Base-by-base conservation (phyloP, 441 rosid genomes). In the Capsella rubella region DNA sequence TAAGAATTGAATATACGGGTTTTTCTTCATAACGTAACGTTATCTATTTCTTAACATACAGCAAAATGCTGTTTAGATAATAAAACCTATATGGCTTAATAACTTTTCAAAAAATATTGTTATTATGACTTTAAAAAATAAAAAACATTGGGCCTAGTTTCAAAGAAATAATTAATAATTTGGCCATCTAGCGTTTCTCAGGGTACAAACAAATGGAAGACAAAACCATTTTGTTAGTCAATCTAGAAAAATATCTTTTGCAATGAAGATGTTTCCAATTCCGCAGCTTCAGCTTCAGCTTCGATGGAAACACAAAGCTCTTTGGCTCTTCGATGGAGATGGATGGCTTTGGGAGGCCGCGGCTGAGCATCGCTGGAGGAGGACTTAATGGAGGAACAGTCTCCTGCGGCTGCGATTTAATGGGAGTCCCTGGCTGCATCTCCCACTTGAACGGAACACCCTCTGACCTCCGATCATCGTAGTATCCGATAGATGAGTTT, bases 371-470 rank as follows among this genome's bases (percentile, higher is more conserved):
- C 0, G 95, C 95, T 0, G 96, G 97, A 1, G 98, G 92, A 14
- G 91, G 96, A 70, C 86, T 83, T 14, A 84, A 70, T 0, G 89
- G 93, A 1, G 85, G 88, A 40, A 83, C 42, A 15, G 28, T 69
- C 7, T 75, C 84, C 57, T 67, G 63, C 57, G 72, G 51, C 0
- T 84, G 88, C 1, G 80, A 80, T 43, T 80, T 64, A 66, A 83
- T 86, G 1, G 93, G 88, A 12, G 85, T 90, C 62, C 95, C 96
- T 1, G 95, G 96, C 75, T 80, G 85, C 87, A 69, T 78, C 69
- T 92, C 93, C 97, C 97, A 92, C 8, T 83, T 40, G 72, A 92
- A 90, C 3, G 95, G 96, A 32, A 89, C 79, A 11, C 96, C 96
- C 62, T 76, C 62, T 10, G 61, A 43, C 6, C 61, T 64, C 67